Evolutionary conservation across 495 filamentous ascomycete genomes (phyloP).

Genomic region (Glarea lozoyensis): DNA sequence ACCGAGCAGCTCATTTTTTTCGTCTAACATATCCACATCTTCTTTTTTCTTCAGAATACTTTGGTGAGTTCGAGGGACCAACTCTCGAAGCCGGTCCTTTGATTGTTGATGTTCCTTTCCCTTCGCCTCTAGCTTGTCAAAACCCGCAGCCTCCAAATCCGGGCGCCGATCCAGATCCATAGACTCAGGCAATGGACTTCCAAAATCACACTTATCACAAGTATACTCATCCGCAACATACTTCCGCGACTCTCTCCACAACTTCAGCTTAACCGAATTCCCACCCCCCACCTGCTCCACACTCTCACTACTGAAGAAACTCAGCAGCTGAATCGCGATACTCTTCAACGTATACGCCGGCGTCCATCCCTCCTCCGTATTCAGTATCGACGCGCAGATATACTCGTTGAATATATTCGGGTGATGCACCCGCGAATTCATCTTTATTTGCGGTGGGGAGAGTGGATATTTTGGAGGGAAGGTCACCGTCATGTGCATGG

Average conservation of each 20-base stretch:
- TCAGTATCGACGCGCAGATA: constrained; percentile 42
- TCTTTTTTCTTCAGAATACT: background rate
- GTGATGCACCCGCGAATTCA: constrained; percentile 42
- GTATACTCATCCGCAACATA: background rate
- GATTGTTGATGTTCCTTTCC: too few relatives aligned
- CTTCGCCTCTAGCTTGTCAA: background rate
- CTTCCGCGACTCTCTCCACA: background rate
- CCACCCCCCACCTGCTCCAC: constrained; percentile 30
- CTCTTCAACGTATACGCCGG: constrained; percentile 42
- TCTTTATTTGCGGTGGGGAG: constrained; percentile 30
- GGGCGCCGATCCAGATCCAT: background rate
- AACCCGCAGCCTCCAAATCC: background rate
- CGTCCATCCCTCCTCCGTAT: constrained; percentile 31
- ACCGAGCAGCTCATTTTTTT: background rate
- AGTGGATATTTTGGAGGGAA: constrained; percentile 32
- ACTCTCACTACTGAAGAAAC: constrained; percentile 47
- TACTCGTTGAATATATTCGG: constrained; percentile 41
- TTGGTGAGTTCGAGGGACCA: background rate
- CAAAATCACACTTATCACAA: background rate
- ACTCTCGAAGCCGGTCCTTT: too few relatives aligned
- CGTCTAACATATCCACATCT: background rate
- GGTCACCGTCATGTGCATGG: constrained; percentile 27
- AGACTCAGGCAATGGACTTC: too few relatives aligned
- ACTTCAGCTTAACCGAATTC: constrained; percentile 1
- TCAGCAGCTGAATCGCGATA: constrained; percentile 45